Percentiles rank a stretch among this genome's conserved stretches.
Evolutionary conservation across 2,329 filamentous ascomycete species (phyloP).

Genomic region (Microdochium trichocladiopsis): DNA sequence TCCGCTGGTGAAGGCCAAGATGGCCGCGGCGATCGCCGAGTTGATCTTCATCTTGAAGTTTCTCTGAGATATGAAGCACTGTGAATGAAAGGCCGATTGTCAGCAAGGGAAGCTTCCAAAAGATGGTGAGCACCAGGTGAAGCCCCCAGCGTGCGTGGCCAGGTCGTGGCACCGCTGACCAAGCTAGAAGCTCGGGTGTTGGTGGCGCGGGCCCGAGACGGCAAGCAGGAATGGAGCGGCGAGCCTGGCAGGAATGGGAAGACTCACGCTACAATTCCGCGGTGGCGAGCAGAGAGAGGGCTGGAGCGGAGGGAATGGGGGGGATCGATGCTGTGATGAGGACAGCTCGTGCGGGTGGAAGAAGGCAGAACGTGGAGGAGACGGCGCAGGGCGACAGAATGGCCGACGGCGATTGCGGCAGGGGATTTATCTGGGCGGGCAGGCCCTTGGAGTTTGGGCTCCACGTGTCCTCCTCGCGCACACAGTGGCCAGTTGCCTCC

Average conservation of each 20-base stretch:
- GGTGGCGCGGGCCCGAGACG: too few species aligned
- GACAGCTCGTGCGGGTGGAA: neutral
- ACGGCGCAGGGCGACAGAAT: too few species aligned
- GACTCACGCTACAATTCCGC: neutral
- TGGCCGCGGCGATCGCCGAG: slow-evolving; percentile 68
- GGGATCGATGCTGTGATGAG: neutral
- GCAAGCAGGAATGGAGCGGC: neutral
- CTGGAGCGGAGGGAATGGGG: neutral
- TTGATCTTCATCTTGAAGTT: slow-evolving; percentile 71
- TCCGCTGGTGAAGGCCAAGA: slow-evolving; percentile 53
- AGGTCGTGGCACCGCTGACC: too few species aligned
- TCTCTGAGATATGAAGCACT: neutral
- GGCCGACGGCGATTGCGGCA: too few species aligned
- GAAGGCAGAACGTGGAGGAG: neutral
- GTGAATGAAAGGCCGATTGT: neutral
- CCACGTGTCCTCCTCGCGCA: too few species aligned
- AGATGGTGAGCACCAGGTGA: neutral
- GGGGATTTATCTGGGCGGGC: too few species aligned
- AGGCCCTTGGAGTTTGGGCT: too few species aligned
- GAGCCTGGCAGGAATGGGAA: neutral
- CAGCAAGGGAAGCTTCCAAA: neutral
- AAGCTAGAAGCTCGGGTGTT: too few species aligned
- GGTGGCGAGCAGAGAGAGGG: neutral
- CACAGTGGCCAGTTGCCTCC: too few species aligned
- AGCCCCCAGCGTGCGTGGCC: neutral